Base-by-base conservation (phyloP, 1,139 yeast genomes). In the Williopsis jadinii region DNA sequence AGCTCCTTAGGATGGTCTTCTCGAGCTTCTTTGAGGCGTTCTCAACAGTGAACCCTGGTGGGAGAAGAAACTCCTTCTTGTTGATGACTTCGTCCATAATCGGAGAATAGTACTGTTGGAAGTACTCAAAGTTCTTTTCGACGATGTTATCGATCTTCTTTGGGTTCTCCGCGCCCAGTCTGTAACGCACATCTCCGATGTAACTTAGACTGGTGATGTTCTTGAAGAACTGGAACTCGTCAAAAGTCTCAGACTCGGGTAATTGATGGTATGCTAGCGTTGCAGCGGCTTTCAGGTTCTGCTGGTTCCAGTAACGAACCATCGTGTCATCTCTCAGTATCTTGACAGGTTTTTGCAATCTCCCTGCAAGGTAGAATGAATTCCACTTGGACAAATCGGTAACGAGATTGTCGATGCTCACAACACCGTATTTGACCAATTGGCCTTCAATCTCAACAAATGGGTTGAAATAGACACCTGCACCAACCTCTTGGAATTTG, bases 391-490 rank as follows among this genome's bases (percentile, higher is more conserved):
- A 68, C 32, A 92, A 65, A 61, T 92, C 99, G 36, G 67, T 67
- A 35, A 81, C 61, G 33, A 87, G 63, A 5, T 72, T 71, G 32
- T 75, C 73, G 46, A 75, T 68, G 3, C 86, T 77, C 1, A 87
- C 81, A 11, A 88, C 81, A 5, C 99, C 99, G 59, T 92, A 92
- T 58, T 92, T 92, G 38, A 92, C 77, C 50, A 77, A 66, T 38
- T 75, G 67, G 12, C 80, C 80, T 39, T 73, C 70, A 45, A 90
- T 69, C 35, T 73, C 71, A 4, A 85, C 86, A 61, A 75, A 92
- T 3, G 99, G 97, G 58, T 92, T 94, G 67, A 87, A 94, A 60
- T 90, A 94, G 5, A 92, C 82, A 3, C 97, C 97, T 0, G 94
- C 92, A 1, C 96, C 97, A n/a, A 77, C 54, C 35, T 75, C 74